Evolutionary conservation across 495 filamentous ascomycete genomes (phyloP).

Genomic region (Lineolata rhizophorae): DNA sequence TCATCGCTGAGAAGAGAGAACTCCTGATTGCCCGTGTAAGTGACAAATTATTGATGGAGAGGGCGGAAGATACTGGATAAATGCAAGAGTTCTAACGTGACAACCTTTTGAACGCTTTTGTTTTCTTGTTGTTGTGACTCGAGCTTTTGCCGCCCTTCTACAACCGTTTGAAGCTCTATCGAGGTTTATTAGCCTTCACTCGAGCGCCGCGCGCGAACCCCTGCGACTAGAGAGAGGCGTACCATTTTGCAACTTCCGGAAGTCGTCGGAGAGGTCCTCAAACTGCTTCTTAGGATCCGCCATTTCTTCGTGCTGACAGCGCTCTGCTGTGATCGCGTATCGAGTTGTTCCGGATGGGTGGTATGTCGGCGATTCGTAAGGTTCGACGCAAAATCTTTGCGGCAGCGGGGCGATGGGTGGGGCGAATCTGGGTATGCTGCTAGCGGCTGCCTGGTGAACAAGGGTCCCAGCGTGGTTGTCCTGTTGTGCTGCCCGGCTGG

Average conservation of each 20-base stretch:
- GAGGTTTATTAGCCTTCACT: conserved; percentile 2
- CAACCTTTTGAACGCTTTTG: conserved; percentile 58
- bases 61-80: background rate
- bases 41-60: too few species aligned
- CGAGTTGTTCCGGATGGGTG: too few species aligned
- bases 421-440: too few species aligned
- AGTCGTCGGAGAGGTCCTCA: conserved; percentile 71
- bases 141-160: conserved; percentile 74
- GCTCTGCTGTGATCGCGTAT: too few species aligned
- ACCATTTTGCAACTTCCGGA: conserved; percentile 70
- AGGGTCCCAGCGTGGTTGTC: too few species aligned
- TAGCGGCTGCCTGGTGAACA: too few species aligned
- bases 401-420: too few species aligned
- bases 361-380: too few species aligned
- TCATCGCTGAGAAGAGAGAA: conserved; percentile 56
- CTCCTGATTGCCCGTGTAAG: conserved; percentile 42
- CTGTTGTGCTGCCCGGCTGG: too few species aligned
- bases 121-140: conserved; percentile 92
- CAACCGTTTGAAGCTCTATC: conserved; percentile 51
- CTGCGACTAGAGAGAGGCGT: conserved; percentile 3
- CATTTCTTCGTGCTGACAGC: conserved; percentile 4
- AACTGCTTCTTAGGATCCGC: conserved; percentile 31
- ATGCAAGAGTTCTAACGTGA: background rate
- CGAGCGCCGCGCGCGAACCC: too few species aligned
- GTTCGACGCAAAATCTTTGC: too few species aligned